phyloP scores from a whole-genome alignment of 768 basidiomycete species.

The Leccinellum rugosiceps region DNA sequence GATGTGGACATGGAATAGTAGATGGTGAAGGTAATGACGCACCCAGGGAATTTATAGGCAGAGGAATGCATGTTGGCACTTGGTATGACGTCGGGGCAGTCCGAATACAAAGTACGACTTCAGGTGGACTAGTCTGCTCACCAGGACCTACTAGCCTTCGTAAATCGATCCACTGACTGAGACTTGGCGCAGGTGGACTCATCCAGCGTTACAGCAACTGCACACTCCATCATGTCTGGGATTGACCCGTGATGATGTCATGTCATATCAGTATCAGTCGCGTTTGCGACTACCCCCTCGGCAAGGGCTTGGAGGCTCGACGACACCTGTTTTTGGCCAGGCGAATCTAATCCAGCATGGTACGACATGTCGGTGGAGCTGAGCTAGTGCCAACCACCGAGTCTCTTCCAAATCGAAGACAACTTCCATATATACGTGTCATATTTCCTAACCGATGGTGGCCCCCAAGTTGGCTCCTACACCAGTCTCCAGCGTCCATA shows the following conservation, averaged over 20 bases:
- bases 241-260: neutral
- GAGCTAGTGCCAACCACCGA: too few relatives aligned
- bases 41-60: conserved; percentile 13
- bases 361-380: neutral
- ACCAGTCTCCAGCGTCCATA: neutral
- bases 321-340: neutral
- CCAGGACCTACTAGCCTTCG: neutral
- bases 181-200: neutral
- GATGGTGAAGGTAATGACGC: neutral
- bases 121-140: neutral
- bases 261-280: neutral
- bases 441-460: neutral
- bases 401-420: too few relatives aligned
- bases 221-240: neutral
- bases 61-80: conserved; percentile 3
- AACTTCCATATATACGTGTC: neutral
- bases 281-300: too few relatives aligned
- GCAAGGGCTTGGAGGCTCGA: neutral
- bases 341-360: neutral
- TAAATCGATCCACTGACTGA: neutral
- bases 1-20: conserved; percentile 1
- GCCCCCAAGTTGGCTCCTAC: neutral
- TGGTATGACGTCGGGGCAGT: conserved; percentile 13
- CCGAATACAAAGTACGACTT: conserved; percentile 2
- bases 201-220: neutral